Evolutionary conservation across 2,329 filamentous ascomycete genomes (phyloP), one percentile per base, ranked within the genome.

Genomic region (Hypoxylon rubiginosum): DNA sequence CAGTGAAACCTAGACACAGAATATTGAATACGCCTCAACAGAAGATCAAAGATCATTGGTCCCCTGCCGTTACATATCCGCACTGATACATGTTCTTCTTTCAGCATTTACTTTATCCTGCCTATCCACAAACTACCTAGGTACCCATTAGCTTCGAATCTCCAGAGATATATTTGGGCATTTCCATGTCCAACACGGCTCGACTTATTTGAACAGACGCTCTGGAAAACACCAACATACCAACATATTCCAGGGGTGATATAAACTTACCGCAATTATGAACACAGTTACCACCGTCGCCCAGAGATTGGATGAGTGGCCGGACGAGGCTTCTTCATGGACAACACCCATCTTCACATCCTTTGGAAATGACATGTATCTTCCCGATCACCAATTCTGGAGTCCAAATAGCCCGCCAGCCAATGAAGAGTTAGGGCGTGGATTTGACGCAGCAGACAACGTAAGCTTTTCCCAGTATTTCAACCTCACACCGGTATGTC

Each of bases 361-460:
- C 7, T 69, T 67, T 9, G 50, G 60, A 34, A 56, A 66, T 13
- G 49, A 21, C 26, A 57, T 66, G 11, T 24, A 53, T 4, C 32
- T 64, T 8, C 30, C 53, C 6, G 66, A 66, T 17, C 13, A 57
- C 0, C 58, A 66, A 21, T 56, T 68, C 15, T 69, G 66, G 66
- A 17, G 34, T n/a, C 6, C 57, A 7, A 57, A 17, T 4, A 48
- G 45, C 19, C 58, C 17, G 1, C 56, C 50, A 15, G 19, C 49
- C 11, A 51, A 24, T 17, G 59, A 57, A 1, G 57, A 49, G 17
- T 26, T 64, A 21, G 45, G n/a, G 17, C 60, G 62, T 8, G 19
- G 28, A 15, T n/a, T 67, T 21, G 63, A 59, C 24, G 13, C 57
- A 4, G n/a, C 26, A 17, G 54, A 61, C 32, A 64, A 50, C 50